Percentiles rank a stretch among this genome's conserved stretches.
Conservation (phyloP, 768 basidiomycete species). For the Sporobolomyces phaffii region DNA sequence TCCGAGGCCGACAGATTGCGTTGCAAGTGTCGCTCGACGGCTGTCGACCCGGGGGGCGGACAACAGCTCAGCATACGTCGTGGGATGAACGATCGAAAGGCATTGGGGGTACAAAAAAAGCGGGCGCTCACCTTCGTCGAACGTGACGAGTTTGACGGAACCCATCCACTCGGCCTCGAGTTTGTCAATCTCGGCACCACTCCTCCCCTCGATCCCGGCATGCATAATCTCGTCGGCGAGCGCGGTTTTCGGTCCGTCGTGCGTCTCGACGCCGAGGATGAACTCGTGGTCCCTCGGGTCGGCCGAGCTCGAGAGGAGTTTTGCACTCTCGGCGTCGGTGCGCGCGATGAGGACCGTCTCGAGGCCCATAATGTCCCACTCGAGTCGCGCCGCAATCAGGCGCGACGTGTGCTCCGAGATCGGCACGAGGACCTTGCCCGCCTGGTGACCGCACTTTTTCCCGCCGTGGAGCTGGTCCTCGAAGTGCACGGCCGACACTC, state of each 20-base stretch:
- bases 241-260: conserved; percentile 43
- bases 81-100: no score
- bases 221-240: conserved; percentile 66
- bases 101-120: conserved; percentile 4
- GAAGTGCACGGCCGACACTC: conserved; percentile 80
- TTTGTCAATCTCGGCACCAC: conserved; percentile 63
- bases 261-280: conserved; percentile 47
- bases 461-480: conserved; percentile 93
- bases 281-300: conserved; percentile 70
- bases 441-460: conserved; percentile 90
- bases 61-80: no score
- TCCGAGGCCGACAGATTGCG: conserved; percentile 44
- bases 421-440: conserved; percentile 88
- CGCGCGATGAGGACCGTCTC: conserved; percentile 85
- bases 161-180: conserved; percentile 72
- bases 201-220: conserved; percentile 60
- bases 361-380: conserved; percentile 80
- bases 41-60: conserved; percentile 45
- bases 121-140: conserved; percentile 63
- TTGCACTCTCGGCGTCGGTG: conserved; percentile 82
- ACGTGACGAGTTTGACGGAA: conserved; percentile 66
- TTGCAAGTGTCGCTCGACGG: conserved; percentile 58
- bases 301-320: conserved; percentile 74
- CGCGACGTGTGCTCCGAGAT: conserved; percentile 78
- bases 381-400: conserved; percentile 77